Evolutionary conservation across 352 stramenopile species (phyloP).

Genomic region (Globisporangium apiculatum): DNA sequence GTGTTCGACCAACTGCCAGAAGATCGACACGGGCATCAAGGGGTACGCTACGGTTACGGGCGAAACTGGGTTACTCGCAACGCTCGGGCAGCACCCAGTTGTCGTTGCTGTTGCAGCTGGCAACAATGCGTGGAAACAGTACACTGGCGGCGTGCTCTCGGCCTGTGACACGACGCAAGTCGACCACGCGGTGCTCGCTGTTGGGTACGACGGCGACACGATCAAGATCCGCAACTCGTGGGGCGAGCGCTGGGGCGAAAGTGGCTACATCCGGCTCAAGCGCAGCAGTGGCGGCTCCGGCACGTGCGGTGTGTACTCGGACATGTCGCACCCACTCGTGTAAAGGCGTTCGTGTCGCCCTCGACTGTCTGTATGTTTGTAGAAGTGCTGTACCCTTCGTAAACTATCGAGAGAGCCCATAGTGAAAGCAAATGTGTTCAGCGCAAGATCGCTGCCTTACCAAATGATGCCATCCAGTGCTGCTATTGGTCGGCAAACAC

Average conservation of each 20-base stretch:
- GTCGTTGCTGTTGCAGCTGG: constrained; percentile 93
- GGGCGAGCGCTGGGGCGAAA: constrained; percentile 90
- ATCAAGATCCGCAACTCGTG: constrained; percentile 98
- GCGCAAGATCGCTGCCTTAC: too few species aligned
- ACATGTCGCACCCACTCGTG: constrained; percentile 34
- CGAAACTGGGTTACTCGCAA: constrained; percentile 74
- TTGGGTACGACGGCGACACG: constrained; percentile 87
- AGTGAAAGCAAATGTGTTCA: too few species aligned
- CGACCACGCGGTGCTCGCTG: constrained; percentile 96
- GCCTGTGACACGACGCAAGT: constrained; percentile 81
- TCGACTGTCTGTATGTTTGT: too few species aligned
- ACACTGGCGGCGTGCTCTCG: constrained; percentile 90
- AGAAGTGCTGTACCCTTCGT: too few species aligned
- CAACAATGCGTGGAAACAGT: constrained; percentile 96
- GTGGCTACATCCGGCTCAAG: constrained; percentile 92
- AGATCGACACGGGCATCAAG: constrained; percentile 32
- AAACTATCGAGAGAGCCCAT: too few species aligned
- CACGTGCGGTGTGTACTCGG: constrained; percentile 46
- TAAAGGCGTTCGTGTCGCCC: not conserved
- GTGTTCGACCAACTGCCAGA: constrained; percentile 23
- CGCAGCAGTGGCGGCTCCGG: constrained; percentile 54
- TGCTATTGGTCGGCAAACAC: too few species aligned
- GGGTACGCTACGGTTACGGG: constrained; percentile 57
- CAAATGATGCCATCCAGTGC: too few species aligned
- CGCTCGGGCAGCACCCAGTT: constrained; percentile 89